Base-by-base conservation (phyloP, 192 early-diverging fungal genomes). In the Backusella mclennaniae region DNA sequence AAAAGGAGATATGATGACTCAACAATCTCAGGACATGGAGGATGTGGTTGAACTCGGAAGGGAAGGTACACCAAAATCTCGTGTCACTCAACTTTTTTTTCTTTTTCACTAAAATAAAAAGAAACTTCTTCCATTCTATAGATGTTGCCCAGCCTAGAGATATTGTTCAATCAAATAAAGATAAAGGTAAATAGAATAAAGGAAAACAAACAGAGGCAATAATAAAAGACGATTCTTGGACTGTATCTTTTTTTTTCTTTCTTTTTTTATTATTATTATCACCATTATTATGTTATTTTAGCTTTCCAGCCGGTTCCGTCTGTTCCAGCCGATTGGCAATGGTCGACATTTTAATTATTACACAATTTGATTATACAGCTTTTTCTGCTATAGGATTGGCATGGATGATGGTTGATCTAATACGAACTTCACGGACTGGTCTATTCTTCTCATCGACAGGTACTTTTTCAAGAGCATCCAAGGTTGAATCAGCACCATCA, bases 371-470 rank as follows among this genome's bases (percentile, higher is more conserved):
- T 29, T 69, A 69, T 69, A 23, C 35, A 69, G n/a, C 23, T 38
- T 79, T 79, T 12, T 97, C 94, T 9, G 97, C 96, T 21, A 97
- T 83, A 12, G 97, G 97, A 82, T 99, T 99, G 5, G 97, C 96
- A 83, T 98, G 96, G 33, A 99, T 93, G 0, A 93, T 96, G 11
- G 96, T 89, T 0, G 84, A 84, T 73, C 81, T 79, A 23, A 99
- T 92, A 74, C 88, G 85, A 14, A 97, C 87, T 0, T 93, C 92
- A 68, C 96, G 90, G 9, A 91, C 76, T 4, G 98, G 97, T 8
- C 92, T 81, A 75, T 92, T 84, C 78, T 96, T 95, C 42, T 90
- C 91, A 67, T 93, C 93, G 14, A 96, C 94, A 63, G 95, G 92
- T 6, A 97, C 79, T 46, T 91, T 93, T 78, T 99, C 98, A 52